Conservation (phyloP, 2,329 filamentous ascomycete genomes). For the Diatrype stigma region DNA sequence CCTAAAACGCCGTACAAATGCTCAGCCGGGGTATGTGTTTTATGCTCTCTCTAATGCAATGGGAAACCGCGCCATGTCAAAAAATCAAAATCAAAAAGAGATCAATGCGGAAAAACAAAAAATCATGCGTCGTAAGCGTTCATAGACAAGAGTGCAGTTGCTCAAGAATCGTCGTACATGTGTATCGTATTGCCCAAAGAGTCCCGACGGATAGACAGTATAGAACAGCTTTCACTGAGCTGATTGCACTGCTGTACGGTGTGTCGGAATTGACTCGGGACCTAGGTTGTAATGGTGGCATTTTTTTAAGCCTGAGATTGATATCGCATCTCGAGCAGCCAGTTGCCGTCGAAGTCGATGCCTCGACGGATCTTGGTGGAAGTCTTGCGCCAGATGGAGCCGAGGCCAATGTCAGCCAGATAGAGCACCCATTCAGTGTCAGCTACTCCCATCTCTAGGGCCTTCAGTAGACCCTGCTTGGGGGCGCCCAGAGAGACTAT, state of each 20-base stretch:
- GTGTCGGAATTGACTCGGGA: no score
- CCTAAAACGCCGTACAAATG: not conserved
- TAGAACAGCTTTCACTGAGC: no score
- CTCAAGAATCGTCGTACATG: no score
- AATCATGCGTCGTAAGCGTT: not conserved
- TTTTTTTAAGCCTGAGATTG: slow-evolving; percentile 15
- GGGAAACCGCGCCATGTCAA: not conserved
- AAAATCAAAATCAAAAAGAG: not conserved
- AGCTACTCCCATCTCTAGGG: slow-evolving; percentile 59
- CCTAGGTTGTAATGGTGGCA: not conserved
- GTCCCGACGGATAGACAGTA: not conserved
- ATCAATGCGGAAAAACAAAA: not conserved
- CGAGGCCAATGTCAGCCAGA: slow-evolving; percentile 83
- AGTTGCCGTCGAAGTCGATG: slow-evolving; percentile 82
- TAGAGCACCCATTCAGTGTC: slow-evolving; percentile 69
- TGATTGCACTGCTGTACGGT: no score
- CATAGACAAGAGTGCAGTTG: not conserved
- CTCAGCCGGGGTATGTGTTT: not conserved
- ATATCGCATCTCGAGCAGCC: slow-evolving; percentile 71
- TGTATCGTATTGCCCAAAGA: not conserved
- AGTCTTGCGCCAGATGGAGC: slow-evolving; percentile 78
- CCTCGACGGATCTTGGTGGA: slow-evolving; percentile 77
- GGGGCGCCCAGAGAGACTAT: slow-evolving; percentile 85
- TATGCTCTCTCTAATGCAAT: not conserved
- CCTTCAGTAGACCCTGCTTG: slow-evolving; percentile 77